Evolutionary conservation across 139 green algal species (phyloP).

Genomic region (Micractinium sp.): DNA sequence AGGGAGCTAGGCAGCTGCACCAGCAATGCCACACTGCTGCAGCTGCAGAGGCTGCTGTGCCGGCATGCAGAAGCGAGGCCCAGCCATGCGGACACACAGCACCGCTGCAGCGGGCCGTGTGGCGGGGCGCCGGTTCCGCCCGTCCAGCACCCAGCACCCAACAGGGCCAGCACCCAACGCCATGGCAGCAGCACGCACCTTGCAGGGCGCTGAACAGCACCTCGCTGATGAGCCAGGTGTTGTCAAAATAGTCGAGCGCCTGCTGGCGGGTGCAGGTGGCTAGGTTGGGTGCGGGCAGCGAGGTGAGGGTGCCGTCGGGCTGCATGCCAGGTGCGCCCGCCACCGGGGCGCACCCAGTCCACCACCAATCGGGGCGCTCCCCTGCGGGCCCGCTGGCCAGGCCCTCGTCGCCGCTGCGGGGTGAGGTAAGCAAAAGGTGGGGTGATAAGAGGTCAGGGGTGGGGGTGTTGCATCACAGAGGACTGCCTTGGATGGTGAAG

Average conservation of each 20-base stretch:
- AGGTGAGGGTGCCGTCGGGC: conserved; percentile 48
- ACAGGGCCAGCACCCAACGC: too few relatives aligned
- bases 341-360: conserved; percentile 37
- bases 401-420: conserved; percentile 16
- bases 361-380: conserved; percentile 53
- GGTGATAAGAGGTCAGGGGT: not conserved
- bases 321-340: conserved; percentile 28
- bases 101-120: too few relatives aligned
- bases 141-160: too few relatives aligned
- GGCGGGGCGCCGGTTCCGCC: too few relatives aligned
- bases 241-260: conserved; percentile 82
- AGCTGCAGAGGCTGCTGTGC: not conserved
- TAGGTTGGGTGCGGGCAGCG: conserved; percentile 67
- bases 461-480: too few relatives aligned
- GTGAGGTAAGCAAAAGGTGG: not conserved
- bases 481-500: too few relatives aligned
- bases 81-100: too few relatives aligned
- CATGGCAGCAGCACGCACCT: not conserved
- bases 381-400: conserved; percentile 22
- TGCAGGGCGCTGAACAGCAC: conserved; percentile 60
- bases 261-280: conserved; percentile 56
- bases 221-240: conserved; percentile 77
- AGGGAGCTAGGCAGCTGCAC: not conserved
- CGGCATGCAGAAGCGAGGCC: not conserved
- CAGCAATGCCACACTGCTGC: not conserved